These are phyloP conservation scores for Candida patagonica DNA, from an alignment of 805 yeast genomes.

Conservation along the genomic window DNA sequence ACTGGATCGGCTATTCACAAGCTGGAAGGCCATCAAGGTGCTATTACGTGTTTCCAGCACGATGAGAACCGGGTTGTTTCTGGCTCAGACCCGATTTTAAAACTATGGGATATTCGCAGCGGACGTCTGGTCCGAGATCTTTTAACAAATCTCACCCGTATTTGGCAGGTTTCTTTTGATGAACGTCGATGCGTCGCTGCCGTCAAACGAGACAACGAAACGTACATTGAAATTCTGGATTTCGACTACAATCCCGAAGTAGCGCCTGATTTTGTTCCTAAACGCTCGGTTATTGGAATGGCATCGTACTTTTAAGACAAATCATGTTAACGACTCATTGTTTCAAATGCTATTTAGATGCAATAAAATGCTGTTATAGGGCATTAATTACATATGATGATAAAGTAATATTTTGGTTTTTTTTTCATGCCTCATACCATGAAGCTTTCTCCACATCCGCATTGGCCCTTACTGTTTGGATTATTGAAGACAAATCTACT, in stretches of 20 bases:
- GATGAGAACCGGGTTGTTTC: slow-evolving; percentile 77
- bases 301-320: too few species aligned
- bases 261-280: too few species aligned
- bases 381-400: too few species aligned
- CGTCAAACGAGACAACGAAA: slow-evolving; percentile 59
- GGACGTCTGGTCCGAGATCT: slow-evolving; percentile 69
- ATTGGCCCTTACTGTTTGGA: slow-evolving; percentile 95
- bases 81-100: slow-evolving; percentile 81
- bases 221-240: slow-evolving; percentile 78
- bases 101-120: slow-evolving; percentile 74
- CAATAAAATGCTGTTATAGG: too few species aligned
- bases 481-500: slow-evolving; percentile 86
- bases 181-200: slow-evolving; percentile 83
- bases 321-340: too few species aligned
- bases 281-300: too few species aligned
- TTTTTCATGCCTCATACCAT: too few species aligned
- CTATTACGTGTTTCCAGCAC: slow-evolving; percentile 90
- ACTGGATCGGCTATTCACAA: slow-evolving; percentile 58
- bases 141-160: slow-evolving; percentile 67
- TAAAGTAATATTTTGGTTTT: too few species aligned
- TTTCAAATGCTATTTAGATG: too few species aligned
- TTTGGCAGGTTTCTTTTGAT: slow-evolving; percentile 92
- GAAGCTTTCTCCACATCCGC: slow-evolving; percentile 98
- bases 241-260: slow-evolving; percentile 40
- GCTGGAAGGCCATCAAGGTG: slow-evolving; percentile 66